Percentiles rank a stretch among this genome's conserved stretches.
phyloP scores from a whole-genome alignment of 163 green algal species.

The Picocystis sp. region DNA sequence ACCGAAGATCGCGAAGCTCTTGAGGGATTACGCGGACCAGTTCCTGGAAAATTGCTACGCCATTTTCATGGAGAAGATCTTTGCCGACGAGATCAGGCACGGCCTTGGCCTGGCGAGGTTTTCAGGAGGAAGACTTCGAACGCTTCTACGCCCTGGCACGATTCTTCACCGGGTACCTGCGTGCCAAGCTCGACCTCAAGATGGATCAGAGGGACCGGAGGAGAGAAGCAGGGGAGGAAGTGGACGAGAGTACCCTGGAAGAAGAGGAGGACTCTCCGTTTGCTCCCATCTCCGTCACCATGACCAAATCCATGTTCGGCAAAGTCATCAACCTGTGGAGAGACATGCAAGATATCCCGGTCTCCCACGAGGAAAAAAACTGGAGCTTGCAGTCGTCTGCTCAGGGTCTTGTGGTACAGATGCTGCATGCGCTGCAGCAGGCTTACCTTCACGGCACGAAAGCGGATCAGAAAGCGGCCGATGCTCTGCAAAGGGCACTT shows the following conservation, averaged over 20 bases:
- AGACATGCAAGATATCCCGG: slow-evolving; percentile 19
- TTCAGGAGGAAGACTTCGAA: slow-evolving; percentile 35
- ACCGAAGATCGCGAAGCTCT: not conserved
- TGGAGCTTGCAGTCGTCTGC: slow-evolving; percentile 44
- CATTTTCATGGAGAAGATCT: slow-evolving; percentile 34
- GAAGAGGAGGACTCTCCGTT: slow-evolving; percentile 38
- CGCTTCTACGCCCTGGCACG: slow-evolving; percentile 36
- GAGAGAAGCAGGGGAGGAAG: not conserved
- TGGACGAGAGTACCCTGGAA: not conserved
- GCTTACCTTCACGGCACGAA: too few species aligned
- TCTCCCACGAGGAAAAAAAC: slow-evolving; percentile 27
- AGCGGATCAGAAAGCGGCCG: slow-evolving; percentile 43
- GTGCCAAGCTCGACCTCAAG: slow-evolving; percentile 34
- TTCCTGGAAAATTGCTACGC: slow-evolving; percentile 47
- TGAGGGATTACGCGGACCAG: slow-evolving; percentile 23
- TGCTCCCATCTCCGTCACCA: slow-evolving; percentile 33
- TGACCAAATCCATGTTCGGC: slow-evolving; percentile 59
- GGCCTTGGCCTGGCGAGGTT: slow-evolving; percentile 40
- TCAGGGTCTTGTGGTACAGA: slow-evolving; percentile 50
- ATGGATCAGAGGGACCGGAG: not conserved
- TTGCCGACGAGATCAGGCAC: slow-evolving; percentile 15
- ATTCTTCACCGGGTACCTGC: slow-evolving; percentile 45
- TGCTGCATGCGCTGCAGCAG: slow-evolving; percentile 29
- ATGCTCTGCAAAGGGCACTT: slow-evolving; percentile 54
- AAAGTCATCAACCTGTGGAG: slow-evolving; percentile 26